Evolutionary conservation across 2,329 filamentous ascomycete species (phyloP).

Genomic region (Sarocladium oryzae): DNA sequence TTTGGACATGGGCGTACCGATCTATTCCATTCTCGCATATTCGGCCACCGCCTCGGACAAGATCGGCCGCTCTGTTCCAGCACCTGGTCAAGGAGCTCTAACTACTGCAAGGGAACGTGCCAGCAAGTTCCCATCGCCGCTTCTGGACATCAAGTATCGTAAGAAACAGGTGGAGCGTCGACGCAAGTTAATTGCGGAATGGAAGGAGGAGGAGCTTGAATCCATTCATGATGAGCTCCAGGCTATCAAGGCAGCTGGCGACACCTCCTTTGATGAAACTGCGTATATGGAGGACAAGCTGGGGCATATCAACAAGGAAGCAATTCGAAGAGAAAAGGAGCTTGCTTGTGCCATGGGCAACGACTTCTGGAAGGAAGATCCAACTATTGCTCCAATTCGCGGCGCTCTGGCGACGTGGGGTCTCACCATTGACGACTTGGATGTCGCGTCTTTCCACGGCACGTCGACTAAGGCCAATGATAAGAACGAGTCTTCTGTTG

Average conservation of each 20-base stretch:
- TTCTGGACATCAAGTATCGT: slow-evolving; percentile 96
- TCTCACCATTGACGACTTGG: slow-evolving; percentile 91
- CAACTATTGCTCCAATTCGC: slow-evolving; percentile 88
- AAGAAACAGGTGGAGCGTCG: slow-evolving; percentile 78
- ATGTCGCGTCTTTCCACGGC: slow-evolving; percentile 95
- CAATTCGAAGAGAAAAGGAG: slow-evolving; percentile 84
- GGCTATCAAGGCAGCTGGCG: slow-evolving; percentile 77
- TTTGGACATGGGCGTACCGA: not conserved
- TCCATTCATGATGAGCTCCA: slow-evolving; percentile 89
- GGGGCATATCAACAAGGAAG: slow-evolving; percentile 78
- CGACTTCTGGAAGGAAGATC: slow-evolving; percentile 97
- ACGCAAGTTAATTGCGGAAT: slow-evolving; percentile 37
- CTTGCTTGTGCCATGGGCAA: slow-evolving; percentile 90
- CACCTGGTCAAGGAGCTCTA: slow-evolving; percentile 92
- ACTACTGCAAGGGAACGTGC: slow-evolving; percentile 88
- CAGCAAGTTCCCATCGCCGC: slow-evolving; percentile 88
- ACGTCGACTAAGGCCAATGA: slow-evolving; percentile 98
- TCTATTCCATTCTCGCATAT: not conserved
- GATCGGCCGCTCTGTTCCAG: slow-evolving; percentile 95
- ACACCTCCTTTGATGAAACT: slow-evolving; percentile 63
- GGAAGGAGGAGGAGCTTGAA: slow-evolving; percentile 91
- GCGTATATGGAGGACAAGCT: slow-evolving; percentile 83
- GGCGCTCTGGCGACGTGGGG: slow-evolving; percentile 97
- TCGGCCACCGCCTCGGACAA: slow-evolving; percentile 83
- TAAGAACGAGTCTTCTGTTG: slow-evolving; percentile 98